Evolutionary conservation across 192 early-diverging fungal genomes (phyloP), one percentile per base, ranked within the genome.

Genomic region (Lunasporangiospora selenospora): DNA sequence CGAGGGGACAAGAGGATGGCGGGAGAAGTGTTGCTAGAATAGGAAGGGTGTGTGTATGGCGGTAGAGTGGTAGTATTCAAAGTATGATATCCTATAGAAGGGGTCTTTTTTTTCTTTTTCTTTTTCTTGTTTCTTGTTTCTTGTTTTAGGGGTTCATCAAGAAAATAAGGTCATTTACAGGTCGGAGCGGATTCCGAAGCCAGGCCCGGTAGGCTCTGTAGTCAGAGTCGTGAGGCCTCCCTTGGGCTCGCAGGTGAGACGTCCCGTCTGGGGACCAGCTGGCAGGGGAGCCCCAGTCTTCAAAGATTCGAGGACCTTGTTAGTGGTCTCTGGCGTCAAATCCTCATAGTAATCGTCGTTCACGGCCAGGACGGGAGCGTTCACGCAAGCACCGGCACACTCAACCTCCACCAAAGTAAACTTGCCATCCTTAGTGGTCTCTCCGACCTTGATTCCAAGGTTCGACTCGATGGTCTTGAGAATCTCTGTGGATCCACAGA

Each of bases 301-400:
- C 64, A 98, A 77, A 29, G 82, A 86, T 13, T 97, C 89, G 26
- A 99, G 79, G 33, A 99, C 84, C 83, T 92, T 93, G 30, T 88
- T 84, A 24, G 93, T 97, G 1, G 90, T 80, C 61, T 95, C 92
- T 32, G 95, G 87, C 10, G 96, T 98, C 65, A 99, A 82, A 77
- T 99, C 97, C 87, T 99, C 97, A 84, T 95, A 98, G 78, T 98
- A 98, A 58, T 98, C 97, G 53, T 98, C 97, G 78, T 98, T 98
- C 52, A 98, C 88, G 39, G 98, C 95, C 70, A 99, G 80, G 6
- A 99, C 96, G 3, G 96, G 98, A 13, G 96, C 95, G 63, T 99
- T 99, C 50, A 95, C 88, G 73, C 98, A 99, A 16, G 98, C 98
- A 51, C 95, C 98, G 29, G 98, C 98, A 64, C 98, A 99, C 79